Conservation (phyloP, 2,329 filamentous ascomycete genomes). For the Ciborinia camelliae region DNA sequence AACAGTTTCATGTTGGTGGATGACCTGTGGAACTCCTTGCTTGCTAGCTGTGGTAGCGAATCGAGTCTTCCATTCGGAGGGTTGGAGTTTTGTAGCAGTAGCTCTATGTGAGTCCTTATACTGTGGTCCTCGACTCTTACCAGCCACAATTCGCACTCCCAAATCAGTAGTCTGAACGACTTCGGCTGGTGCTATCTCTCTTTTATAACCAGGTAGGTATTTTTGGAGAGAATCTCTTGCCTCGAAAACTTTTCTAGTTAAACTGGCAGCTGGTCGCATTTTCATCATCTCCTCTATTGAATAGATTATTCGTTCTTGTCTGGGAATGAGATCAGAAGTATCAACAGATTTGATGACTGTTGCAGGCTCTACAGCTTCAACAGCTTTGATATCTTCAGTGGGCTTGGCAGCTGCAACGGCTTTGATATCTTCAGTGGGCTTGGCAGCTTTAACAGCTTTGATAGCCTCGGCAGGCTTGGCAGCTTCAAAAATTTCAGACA, state of each 20-base stretch:
- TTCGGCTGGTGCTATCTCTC: not conserved
- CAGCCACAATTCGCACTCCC: not conserved
- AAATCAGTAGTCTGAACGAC: not conserved
- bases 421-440: not conserved
- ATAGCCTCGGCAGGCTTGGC: not conserved
- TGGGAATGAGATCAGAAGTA: not conserved
- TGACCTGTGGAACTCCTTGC: not conserved
- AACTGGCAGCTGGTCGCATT: constrained; percentile 11
- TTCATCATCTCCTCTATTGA: constrained; percentile 2
- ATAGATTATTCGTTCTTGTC: not conserved
- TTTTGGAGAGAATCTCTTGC: constrained; percentile 1
- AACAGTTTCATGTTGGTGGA: not conserved
- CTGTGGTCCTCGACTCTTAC: not conserved
- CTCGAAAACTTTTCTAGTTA: not conserved
- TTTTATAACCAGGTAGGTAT: not conserved
- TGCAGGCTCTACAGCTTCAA: not conserved
- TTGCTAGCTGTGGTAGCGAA: not conserved
- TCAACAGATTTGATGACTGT: not conserved
- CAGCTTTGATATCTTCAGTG: not conserved
- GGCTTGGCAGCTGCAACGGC: not conserved
- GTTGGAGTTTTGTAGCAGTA: not conserved
- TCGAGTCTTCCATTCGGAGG: constrained; percentile 1
- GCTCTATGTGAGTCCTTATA: not conserved
- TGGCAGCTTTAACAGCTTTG: not conserved
- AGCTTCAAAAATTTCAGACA: not conserved